Conservation (phyloP, 1,139 yeast species). For the Williopsis jadinii region DNA sequence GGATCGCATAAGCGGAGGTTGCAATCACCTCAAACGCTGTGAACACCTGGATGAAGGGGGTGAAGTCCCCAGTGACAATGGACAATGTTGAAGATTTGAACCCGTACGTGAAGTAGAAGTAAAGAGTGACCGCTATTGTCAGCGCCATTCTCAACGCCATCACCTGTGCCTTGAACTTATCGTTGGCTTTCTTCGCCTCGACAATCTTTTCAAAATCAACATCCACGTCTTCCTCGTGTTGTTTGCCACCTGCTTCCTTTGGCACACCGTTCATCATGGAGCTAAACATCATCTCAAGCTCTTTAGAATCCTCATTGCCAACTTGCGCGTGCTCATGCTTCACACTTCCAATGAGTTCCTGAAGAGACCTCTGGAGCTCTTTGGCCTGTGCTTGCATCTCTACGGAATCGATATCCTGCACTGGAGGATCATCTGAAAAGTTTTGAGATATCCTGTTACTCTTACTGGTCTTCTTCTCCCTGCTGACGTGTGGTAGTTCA, state of each 20-base stretch:
- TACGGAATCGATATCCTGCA: constrained; percentile 13
- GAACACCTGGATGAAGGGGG: constrained; percentile 31
- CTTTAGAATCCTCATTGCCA: not conserved
- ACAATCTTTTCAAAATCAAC: not conserved
- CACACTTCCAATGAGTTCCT: constrained; percentile 10
- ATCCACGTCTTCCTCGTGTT: not conserved
- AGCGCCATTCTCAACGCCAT: constrained; percentile 17
- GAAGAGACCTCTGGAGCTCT: constrained; percentile 21
- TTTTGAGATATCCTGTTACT: constrained; percentile 22
- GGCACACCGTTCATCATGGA: not conserved
- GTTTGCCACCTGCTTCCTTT: not conserved
- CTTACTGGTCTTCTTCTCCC: not conserved
- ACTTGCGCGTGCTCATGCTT: constrained; percentile 11
- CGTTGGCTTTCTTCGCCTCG: constrained; percentile 5
- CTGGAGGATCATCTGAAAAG: constrained; percentile 21
- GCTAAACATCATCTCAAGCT: not conserved
- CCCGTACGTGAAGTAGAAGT: constrained; percentile 12
- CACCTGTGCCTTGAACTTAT: constrained; percentile 19
- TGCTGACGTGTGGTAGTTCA: too few relatives aligned
- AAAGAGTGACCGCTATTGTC: constrained; percentile 4
- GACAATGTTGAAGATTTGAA: constrained; percentile 15
- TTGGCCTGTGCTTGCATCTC: constrained; percentile 8
- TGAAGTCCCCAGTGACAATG: constrained; percentile 12
- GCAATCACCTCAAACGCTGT: constrained; percentile 29
- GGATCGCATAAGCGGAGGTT: constrained; percentile 26